phyloP scores from a whole-genome alignment of 2,329 filamentous ascomycete genomes.

The Aspergillus amoenus region DNA sequence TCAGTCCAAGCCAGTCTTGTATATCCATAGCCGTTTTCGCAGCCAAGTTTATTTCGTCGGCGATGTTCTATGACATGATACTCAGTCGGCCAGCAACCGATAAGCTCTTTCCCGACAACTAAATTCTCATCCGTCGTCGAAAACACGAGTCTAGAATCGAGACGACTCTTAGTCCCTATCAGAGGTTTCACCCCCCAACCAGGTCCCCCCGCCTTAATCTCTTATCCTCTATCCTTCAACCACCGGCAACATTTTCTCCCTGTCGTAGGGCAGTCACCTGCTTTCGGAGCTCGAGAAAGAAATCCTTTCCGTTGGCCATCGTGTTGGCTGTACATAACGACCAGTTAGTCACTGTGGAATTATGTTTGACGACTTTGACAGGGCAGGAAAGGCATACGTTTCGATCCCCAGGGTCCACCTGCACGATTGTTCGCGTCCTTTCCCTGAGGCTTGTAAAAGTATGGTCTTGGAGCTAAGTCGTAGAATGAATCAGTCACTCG shows the following conservation, averaged over 20 bases:
- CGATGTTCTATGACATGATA: not conserved
- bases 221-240: conserved; percentile 23
- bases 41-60: not conserved
- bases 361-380: not conserved
- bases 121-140: not conserved
- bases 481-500: conserved; percentile 1
- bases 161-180: not conserved
- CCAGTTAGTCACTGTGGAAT: not conserved
- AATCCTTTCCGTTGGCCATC: conserved; percentile 51
- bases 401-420: conserved; percentile 45
- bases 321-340: conserved; percentile 38
- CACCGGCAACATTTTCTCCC: conserved; percentile 34
- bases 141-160: not conserved
- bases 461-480: conserved; percentile 31
- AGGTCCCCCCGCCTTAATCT: not conserved
- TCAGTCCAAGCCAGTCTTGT: not conserved
- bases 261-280: conserved; percentile 45
- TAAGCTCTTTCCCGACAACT: not conserved
- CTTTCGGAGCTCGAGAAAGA: conserved; percentile 51
- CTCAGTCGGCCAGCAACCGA: conserved; percentile 17
- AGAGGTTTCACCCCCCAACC: not conserved
- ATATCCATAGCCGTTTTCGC: not conserved
- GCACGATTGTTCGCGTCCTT: conserved; percentile 38
- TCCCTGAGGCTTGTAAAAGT: conserved; percentile 40
- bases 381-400: conserved; percentile 35